Conservation (phyloP, 2,329 filamentous ascomycete genomes). For the Hymenoscyphus fraxineus region DNA sequence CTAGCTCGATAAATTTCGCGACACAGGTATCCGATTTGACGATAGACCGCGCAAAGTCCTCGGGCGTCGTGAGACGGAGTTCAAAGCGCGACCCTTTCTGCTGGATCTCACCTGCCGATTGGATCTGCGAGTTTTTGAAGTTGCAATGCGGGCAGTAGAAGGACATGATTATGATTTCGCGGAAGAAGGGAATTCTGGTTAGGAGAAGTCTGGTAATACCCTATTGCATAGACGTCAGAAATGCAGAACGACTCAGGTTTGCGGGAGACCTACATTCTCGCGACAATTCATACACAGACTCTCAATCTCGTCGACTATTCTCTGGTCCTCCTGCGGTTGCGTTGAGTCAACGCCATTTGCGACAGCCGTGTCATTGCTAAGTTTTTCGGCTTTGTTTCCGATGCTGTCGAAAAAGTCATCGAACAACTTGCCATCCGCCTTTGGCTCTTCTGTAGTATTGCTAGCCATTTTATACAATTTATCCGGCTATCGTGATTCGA, state of each 20-base stretch:
- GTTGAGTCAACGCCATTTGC: conserved; percentile 19
- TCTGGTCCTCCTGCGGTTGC: conserved; percentile 43
- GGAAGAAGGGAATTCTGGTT: conserved; percentile 93
- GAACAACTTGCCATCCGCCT: conserved; percentile 40
- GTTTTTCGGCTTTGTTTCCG: conserved; percentile 55
- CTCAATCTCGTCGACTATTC: conserved; percentile 65
- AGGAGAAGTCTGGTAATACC: conserved; percentile 83
- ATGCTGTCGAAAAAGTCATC: conserved; percentile 61
- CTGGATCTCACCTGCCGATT: conserved; percentile 88
- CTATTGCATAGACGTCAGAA: conserved; percentile 41
- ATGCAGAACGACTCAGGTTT: not conserved
- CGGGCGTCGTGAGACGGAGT: conserved; percentile 66
- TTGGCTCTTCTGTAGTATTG: conserved; percentile 38
- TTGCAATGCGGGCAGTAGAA: conserved; percentile 89
- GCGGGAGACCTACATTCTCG: conserved; percentile 56
- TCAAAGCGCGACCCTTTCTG: conserved; percentile 82
- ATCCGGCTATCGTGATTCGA: not conserved
- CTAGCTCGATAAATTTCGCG: conserved; percentile 85
- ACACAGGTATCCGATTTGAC: conserved; percentile 86
- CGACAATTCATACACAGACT: conserved; percentile 85
- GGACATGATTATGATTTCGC: conserved; percentile 95
- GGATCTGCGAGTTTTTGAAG: conserved; percentile 89
- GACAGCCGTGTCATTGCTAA: conserved; percentile 40
- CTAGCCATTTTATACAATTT: conserved; percentile 39
- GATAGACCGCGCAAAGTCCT: conserved; percentile 80